Conservation (phyloP, 2,329 filamentous ascomycete species). For the Fusarium pininemorale region DNA sequence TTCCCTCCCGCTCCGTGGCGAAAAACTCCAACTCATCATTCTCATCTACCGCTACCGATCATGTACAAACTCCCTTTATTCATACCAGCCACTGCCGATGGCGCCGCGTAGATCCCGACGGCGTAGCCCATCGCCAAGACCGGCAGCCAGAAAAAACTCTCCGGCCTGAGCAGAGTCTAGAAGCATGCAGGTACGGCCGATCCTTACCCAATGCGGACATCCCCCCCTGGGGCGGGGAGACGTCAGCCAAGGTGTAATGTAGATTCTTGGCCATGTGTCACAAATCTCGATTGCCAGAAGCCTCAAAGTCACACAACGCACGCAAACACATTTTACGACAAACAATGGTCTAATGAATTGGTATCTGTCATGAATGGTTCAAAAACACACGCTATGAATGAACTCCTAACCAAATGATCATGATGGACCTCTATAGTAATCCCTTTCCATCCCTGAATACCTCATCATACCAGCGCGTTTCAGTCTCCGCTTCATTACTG, state of each 20-base stretch:
- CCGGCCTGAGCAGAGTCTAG: neutral
- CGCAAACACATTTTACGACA: neutral
- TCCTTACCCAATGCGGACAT: neutral
- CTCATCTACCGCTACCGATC: no score
- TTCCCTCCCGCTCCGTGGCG: neutral
- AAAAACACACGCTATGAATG: conserved; percentile 35
- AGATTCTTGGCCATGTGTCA: neutral
- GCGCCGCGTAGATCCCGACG: neutral
- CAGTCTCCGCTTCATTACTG: conserved; percentile 19
- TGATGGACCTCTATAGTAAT: conserved; percentile 15
- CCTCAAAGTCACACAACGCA: neutral
- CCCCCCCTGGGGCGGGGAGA: neutral
- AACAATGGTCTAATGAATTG: neutral
- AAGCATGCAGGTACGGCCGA: conserved; percentile 15
- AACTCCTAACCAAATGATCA: conserved; percentile 16
- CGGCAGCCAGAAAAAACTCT: neutral
- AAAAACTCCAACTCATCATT: neutral
- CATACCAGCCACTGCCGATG: neutral
- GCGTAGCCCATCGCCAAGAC: conserved; percentile 8
- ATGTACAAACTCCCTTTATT: neutral
- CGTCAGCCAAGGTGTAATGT: conserved; percentile 16
- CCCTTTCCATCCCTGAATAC: conserved; percentile 37
- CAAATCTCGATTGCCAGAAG: neutral
- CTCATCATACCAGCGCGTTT: conserved; percentile 34
- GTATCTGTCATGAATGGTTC: conserved; percentile 13